Evolutionary conservation across 495 filamentous ascomycete species (phyloP).

Genomic region (Chaetomium cochliodes): DNA sequence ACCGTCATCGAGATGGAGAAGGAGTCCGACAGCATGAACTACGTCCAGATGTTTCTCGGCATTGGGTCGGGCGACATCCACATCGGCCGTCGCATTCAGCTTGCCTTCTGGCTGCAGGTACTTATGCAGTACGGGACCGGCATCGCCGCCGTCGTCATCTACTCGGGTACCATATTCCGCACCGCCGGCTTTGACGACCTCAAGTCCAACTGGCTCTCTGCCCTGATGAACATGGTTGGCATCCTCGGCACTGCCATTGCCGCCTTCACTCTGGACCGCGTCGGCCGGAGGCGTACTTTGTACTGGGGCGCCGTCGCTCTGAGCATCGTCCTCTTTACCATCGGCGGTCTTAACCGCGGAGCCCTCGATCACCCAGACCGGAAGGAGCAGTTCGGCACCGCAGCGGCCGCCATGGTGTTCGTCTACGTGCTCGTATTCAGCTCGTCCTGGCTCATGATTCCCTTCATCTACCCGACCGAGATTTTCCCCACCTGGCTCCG

Average conservation of each 20-base stretch:
- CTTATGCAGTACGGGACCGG: background rate
- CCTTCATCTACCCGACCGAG: constrained; percentile 10
- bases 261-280: constrained; percentile 4
- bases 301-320: constrained; percentile 4
- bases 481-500: constrained; percentile 6
- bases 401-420: background rate
- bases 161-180: constrained; percentile 8
- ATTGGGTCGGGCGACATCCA: constrained; percentile 6
- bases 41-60: background rate
- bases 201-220: background rate
- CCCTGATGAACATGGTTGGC: background rate
- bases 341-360: background rate
- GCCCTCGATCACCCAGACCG: background rate
- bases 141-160: constrained; percentile 3
- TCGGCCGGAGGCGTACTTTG: background rate
- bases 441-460: background rate
- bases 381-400: background rate
- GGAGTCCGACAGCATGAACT: background rate
- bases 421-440: background rate
- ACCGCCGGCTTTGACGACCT: background rate
- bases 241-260: background rate
- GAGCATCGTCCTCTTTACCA: background rate
- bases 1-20: constrained; percentile 1
- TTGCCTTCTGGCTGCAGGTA: constrained; percentile 9
- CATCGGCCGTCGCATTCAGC: constrained; percentile 9